Evolutionary conservation across 23 red algal species (phyloP), one percentile per base, ranked within the genome.

Genomic region (Gracilaria domingensis): DNA sequence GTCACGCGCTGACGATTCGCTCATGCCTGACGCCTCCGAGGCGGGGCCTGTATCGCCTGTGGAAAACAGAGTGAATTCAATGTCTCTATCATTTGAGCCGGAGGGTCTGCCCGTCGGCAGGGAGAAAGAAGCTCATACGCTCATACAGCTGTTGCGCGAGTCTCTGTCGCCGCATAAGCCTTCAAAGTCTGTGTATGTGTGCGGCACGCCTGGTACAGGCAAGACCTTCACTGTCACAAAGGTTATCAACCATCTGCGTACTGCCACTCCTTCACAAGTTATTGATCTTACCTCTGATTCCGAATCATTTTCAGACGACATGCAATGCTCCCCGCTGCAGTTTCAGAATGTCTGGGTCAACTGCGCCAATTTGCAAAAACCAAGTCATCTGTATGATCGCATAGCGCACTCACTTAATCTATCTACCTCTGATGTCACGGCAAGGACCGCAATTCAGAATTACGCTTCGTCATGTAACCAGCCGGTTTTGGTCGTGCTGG

Each of bases 131-230:
- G 36, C 49, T 59, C 12, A 38, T 12, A n/a, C 30, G 26, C 51
- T 81, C 48, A 39, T 81, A 16, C 26, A 21, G 8, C 18, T 81
- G 47, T 28, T 81, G 20, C 40, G 44, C 1, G 26, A 56, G 16
- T 51, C 77, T 1, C 48, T 81, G 13, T 21, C 45, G 35, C 69
- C 69, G 12, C 47, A 50, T n/a, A 39, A 28, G 11, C 23, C 77
- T 23, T 51, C 77, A 59, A 56, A 61, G 51, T 78, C 86, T 12
- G 37, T 96, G 39, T 96, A 93, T 59, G 76, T 96, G 28, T 84
- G 83, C 38, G 95, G 95, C 2, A 80, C 91, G n/a, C 95, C 95
- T 32, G 95, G 95, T 12, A 88, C 83, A 20, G 95, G 95, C 36
- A 96, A 96, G 66, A 90, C 95, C 2, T 66, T 89, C 33, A 82